phyloP scores from a whole-genome alignment of 2,329 filamentous ascomycete genomes.

The Talaromyces sp. region DNA sequence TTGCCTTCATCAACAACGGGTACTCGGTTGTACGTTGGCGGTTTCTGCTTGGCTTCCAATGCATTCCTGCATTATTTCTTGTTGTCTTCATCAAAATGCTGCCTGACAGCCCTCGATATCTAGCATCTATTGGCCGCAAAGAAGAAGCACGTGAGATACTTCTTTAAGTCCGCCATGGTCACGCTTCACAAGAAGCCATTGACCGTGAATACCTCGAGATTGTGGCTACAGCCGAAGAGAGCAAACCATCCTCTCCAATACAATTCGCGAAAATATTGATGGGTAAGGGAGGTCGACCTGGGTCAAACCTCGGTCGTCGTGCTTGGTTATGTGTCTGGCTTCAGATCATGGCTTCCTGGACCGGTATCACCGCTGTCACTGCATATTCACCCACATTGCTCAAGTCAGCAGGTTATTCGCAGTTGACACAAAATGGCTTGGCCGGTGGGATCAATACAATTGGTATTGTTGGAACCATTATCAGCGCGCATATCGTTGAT shows the following conservation, averaged over 20 bases:
- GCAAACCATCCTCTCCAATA: conserved; percentile 34
- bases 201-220: conserved; percentile 38
- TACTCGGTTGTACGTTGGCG: conserved; percentile 35
- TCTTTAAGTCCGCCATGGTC: conserved; percentile 30
- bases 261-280: conserved; percentile 39
- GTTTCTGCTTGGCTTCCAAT: conserved; percentile 35
- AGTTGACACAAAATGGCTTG: conserved; percentile 40
- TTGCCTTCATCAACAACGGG: conserved; percentile 33
- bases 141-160: conserved; percentile 49
- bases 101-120: conserved; percentile 32
- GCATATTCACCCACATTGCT: conserved; percentile 28
- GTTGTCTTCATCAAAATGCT: conserved; percentile 30
- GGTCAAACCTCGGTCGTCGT: conserved; percentile 35
- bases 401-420: background rate
- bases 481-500: conserved; percentile 52
- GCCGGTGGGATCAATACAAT: conserved; percentile 52
- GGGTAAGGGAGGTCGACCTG: conserved; percentile 30
- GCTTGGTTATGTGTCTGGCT: conserved; percentile 45
- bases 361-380: conserved; percentile 43
- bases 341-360: conserved; percentile 48
- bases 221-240: conserved; percentile 28
- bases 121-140: conserved; percentile 38
- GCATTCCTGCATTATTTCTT: conserved; percentile 30
- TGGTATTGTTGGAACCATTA: conserved; percentile 51
- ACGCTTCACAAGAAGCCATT: conserved; percentile 25